phyloP scores from a whole-genome alignment of 352 stramenopile species.

The Globisporangium carolinianum region DNA sequence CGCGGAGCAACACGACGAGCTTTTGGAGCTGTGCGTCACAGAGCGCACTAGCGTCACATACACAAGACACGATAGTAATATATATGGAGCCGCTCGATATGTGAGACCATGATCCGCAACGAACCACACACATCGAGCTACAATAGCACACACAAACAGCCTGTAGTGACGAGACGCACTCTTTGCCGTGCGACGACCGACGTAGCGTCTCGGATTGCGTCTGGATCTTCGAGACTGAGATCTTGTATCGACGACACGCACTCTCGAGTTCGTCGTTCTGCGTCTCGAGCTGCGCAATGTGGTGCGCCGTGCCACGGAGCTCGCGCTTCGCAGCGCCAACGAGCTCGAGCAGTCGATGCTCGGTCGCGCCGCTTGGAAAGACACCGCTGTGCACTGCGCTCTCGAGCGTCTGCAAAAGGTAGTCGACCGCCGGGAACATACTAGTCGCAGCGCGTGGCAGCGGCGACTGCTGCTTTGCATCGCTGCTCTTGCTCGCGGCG shows the following conservation, averaged over 20 bases:
- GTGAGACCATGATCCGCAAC: too few species aligned
- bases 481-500: neutral
- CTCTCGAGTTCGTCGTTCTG: constrained; percentile 3
- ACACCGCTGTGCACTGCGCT: constrained; percentile 7
- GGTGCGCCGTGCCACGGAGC: constrained; percentile 1
- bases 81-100: too few species aligned
- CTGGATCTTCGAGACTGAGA: constrained; percentile 10
- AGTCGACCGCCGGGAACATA: constrained; percentile 3
- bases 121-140: too few species aligned
- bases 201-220: constrained; percentile 11
- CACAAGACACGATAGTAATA: too few species aligned
- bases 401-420: constrained; percentile 8
- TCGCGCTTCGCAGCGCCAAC: constrained; percentile 8
- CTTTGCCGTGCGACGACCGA: constrained; percentile 8
- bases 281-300: constrained; percentile 5
- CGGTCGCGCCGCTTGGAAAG: constrained; percentile 1
- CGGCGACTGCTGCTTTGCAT: neutral
- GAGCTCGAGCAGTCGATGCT: constrained; percentile 8
- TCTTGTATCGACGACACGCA: constrained; percentile 6
- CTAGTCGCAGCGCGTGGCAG: neutral
- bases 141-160: neutral
- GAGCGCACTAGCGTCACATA: neutral
- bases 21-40: constrained; percentile 31
- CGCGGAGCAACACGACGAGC: constrained; percentile 27
- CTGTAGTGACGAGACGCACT: constrained; percentile 4